phyloP scores from a whole-genome alignment of 2,329 filamentous ascomycete species.

The Beauveria sp. region DNA sequence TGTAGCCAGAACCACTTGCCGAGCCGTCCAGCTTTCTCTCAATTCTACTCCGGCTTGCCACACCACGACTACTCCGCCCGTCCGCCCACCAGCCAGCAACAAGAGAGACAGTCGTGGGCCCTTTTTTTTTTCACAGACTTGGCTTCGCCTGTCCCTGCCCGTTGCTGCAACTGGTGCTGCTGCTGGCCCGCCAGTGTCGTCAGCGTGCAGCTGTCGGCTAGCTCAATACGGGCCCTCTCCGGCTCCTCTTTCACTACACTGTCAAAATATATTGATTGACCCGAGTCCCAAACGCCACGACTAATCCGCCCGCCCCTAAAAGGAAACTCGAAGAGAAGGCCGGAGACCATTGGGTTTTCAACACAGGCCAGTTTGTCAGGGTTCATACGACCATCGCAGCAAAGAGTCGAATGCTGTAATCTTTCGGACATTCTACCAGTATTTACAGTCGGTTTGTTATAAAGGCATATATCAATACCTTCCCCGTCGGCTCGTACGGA shows the following conservation, averaged over 20 bases:
- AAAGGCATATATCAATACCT: too few species aligned
- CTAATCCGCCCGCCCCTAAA: neutral
- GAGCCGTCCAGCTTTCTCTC: neutral
- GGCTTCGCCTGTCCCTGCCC: too few species aligned
- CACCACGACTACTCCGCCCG: neutral
- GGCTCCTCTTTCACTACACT: neutral
- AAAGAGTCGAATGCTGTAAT: neutral
- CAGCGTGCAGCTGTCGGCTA: slow-evolving; percentile 1
- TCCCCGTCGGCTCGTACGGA: neutral
- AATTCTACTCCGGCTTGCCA: neutral
- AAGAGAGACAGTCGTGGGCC: neutral
- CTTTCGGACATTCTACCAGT: neutral
- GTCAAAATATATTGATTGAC: neutral
- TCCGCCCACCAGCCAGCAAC: neutral
- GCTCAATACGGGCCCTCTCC: neutral
- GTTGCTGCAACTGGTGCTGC: too few species aligned
- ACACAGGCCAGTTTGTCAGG: too few species aligned
- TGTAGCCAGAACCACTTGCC: neutral
- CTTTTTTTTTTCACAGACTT: neutral
- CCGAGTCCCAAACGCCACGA: neutral
- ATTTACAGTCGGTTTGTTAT: neutral
- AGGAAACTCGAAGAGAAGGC: neutral
- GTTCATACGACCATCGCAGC: neutral
- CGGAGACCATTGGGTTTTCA: neutral
- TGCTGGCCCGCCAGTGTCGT: slow-evolving; percentile 8